Conservation (phyloP, 495 filamentous ascomycete species). For the Echria macrotheca region DNA sequence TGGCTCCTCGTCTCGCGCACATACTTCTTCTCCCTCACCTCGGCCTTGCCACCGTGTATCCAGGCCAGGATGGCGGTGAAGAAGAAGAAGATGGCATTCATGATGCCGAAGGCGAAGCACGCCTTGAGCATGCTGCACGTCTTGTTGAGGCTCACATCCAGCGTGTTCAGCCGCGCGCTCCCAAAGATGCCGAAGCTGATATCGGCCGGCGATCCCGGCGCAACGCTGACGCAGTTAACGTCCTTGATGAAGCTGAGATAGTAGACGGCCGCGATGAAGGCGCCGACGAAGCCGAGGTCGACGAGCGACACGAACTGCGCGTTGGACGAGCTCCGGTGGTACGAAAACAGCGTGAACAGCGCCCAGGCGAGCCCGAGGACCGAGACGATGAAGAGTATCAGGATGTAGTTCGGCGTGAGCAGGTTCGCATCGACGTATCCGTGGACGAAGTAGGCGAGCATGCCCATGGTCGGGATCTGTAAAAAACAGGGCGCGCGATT, state of each 20-base stretch:
- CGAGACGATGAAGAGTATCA: constrained; percentile 86
- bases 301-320: constrained; percentile 70
- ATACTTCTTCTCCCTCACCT: constrained; percentile 12
- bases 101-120: constrained; percentile 78
- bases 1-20: not conserved
- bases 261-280: constrained; percentile 75
- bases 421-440: constrained; percentile 61
- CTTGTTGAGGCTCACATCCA: constrained; percentile 56
- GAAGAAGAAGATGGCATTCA: constrained; percentile 79
- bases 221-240: constrained; percentile 59
- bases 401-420: constrained; percentile 73
- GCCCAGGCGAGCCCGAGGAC: constrained; percentile 76
- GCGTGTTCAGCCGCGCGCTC: constrained; percentile 35
- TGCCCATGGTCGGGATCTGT: constrained; percentile 79
- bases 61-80: constrained; percentile 61
- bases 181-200: constrained; percentile 59
- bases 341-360: constrained; percentile 73
- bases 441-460: constrained; percentile 83
- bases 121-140: constrained; percentile 86
- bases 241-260: constrained; percentile 63
- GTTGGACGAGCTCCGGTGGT: constrained; percentile 65
- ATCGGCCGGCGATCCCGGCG: constrained; percentile 37
- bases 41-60: constrained; percentile 42
- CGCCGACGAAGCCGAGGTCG: constrained; percentile 76
- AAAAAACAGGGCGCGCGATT: not conserved